Percentiles rank a stretch among this genome's conserved stretches.
phyloP scores from a whole-genome alignment of 169 alveolate species.

The Eimeria maxima region DNA sequence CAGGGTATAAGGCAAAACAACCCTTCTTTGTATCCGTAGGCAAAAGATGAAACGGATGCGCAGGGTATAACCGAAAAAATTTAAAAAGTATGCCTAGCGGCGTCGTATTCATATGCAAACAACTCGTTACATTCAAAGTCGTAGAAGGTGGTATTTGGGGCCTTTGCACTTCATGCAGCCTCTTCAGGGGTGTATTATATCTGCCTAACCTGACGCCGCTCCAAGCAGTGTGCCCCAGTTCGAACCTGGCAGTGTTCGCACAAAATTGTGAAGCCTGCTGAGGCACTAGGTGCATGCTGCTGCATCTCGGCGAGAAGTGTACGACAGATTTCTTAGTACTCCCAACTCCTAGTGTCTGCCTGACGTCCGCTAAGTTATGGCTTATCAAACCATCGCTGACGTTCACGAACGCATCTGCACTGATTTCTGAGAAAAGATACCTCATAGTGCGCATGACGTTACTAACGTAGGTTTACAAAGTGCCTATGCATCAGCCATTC shows the following conservation, averaged over 20 bases:
- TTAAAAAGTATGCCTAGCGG: neutral
- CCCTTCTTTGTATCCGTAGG: too few relatives aligned
- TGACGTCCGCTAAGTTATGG: neutral
- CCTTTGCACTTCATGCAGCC: neutral
- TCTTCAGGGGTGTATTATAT: neutral
- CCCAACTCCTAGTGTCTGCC: neutral
- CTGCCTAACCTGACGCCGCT: neutral
- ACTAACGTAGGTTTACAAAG: neutral
- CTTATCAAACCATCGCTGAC: neutral
- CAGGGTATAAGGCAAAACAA: too few relatives aligned
- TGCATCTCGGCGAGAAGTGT: neutral
- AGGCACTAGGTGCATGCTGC: neutral
- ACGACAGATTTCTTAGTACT: neutral
- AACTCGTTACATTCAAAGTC: neutral
- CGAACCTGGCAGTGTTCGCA: neutral
- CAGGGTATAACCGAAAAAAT: neutral
- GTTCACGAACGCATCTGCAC: neutral
- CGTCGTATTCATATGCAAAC: neutral
- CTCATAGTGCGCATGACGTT: neutral
- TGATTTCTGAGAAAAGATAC: too few relatives aligned
- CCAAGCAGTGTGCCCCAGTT: neutral
- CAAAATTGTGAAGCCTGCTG: neutral
- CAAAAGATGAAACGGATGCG: neutral
- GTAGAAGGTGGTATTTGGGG: neutral
- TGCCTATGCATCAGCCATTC: too few relatives aligned